These are phyloP conservation scores for Furcasterigmium sp. DNA, from an alignment of 2,329 filamentous ascomycete species.

Conservation along the genomic window DNA sequence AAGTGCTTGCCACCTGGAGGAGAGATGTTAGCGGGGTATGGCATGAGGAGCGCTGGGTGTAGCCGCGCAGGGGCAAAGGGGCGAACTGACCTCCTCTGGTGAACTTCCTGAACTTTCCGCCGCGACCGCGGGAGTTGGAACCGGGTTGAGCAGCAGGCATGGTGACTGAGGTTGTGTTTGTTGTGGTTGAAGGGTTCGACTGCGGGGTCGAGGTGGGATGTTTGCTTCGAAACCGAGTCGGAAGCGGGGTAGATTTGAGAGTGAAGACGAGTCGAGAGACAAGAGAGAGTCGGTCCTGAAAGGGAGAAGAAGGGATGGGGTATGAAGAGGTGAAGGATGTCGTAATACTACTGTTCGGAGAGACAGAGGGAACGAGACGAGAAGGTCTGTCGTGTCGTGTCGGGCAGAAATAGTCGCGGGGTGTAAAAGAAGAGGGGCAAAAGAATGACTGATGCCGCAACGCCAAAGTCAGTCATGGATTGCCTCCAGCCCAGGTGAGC, in stretches of 20 bases:
- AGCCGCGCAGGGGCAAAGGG: constrained; percentile 1
- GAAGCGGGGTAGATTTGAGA: constrained; percentile 1
- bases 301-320: too few relatives aligned
- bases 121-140: constrained; percentile 65
- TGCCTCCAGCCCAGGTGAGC: too few relatives aligned
- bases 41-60: constrained; percentile 1
- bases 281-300: too few relatives aligned
- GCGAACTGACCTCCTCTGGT: constrained; percentile 72
- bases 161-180: constrained; percentile 16
- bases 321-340: too few relatives aligned
- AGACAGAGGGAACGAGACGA: too few relatives aligned
- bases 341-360: too few relatives aligned
- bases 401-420: constrained; percentile 1
- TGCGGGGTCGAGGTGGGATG: constrained; percentile 11
- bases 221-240: neutral
- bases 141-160: constrained; percentile 44
- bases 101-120: constrained; percentile 91
- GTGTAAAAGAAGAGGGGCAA: neutral
- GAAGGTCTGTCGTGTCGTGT: too few relatives aligned
- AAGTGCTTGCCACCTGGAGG: constrained; percentile 84
- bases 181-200: constrained; percentile 6
- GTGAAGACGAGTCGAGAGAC: too few relatives aligned
- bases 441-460: neutral
- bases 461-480: too few relatives aligned
- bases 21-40: constrained; percentile 9